Evolutionary conservation across 495 filamentous ascomycete genomes (phyloP), one percentile per base, ranked within the genome.

Genomic region (Daldinia concentrica): DNA sequence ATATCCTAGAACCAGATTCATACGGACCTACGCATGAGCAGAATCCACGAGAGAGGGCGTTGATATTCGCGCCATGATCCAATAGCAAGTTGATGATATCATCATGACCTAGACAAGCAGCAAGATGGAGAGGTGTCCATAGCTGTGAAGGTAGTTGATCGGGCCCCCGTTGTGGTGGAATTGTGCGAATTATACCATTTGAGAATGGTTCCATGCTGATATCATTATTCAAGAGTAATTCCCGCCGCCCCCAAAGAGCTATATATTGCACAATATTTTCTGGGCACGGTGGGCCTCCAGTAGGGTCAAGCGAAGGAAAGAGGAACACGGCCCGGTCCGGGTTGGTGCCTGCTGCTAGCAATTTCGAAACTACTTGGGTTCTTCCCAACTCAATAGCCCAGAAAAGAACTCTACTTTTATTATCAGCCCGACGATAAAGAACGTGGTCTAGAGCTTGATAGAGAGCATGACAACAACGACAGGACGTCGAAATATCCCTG

Each of bases 1-100:
- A 17, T 58, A 8, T 4, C 6, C 15, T 29, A n/a, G 2, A 4
- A 5, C 12, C 7, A 34, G 6, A 29, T 17, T 6, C 41, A n/a
- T 5, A 4, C 19, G 3, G 3, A 19, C 26, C 36, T 4, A 19
- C 6, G 56, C 56, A 66, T 1, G 1, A 0, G 34, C 37, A 61
- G 17, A 61, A 62, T 15, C 27, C 17, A 12, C 7, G 14, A 6
- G 65, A 68, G 27, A 62, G 65, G 34, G 65, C 34, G 17, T 62
- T 43, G 8, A 62, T 26, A 36, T 68, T 62, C 43, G 65, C 65
- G 3, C 65, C 65, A 17, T 45, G 19, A 11, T 62, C 57, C 19
- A 62, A 29, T 4, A 68, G 43, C 14, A 68, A 19, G 3, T 37
- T 36, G 29, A 56, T 17, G 2, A 62, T 62, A 27, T 68, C 57